Evolutionary conservation across 2,329 filamentous ascomycete species (phyloP).

Genomic region (Microsporum canis): DNA sequence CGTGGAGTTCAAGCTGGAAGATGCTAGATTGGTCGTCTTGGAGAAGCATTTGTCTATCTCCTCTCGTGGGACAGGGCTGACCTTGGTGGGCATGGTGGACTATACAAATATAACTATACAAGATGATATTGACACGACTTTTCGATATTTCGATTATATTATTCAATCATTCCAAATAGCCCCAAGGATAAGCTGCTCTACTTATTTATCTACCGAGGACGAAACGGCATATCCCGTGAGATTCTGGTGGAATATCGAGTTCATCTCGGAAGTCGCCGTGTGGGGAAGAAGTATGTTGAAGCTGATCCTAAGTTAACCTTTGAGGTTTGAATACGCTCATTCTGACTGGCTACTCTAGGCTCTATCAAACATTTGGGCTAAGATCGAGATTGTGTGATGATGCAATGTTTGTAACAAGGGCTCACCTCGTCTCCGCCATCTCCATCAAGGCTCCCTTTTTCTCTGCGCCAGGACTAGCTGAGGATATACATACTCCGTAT

Average conservation of each 20-base stretch:
- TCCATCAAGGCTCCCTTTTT: neutral
- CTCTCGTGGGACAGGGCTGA: slow-evolving; percentile 31
- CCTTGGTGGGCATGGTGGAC: neutral
- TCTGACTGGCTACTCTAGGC: neutral
- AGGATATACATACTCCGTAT: neutral
- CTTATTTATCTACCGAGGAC: too few species aligned
- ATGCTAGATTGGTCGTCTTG: slow-evolving; percentile 41
- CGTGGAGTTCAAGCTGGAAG: slow-evolving; percentile 39
- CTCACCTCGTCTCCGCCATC: neutral
- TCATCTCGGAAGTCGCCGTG: too few species aligned
- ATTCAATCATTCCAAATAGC: too few species aligned
- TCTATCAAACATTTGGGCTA: neutral
- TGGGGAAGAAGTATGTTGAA: neutral
- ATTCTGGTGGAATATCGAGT: too few species aligned
- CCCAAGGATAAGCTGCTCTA: too few species aligned
- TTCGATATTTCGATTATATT: too few species aligned
- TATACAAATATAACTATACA: neutral
- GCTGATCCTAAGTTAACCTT: neutral
- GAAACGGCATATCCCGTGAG: too few species aligned
- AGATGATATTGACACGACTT: too few species aligned
- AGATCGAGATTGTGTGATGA: neutral
- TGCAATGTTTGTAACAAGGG: neutral
- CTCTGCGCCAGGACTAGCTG: neutral
- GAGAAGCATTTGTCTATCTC: slow-evolving; percentile 46
- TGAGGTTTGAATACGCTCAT: neutral